Conservation (phyloP, 208 protist species). For the Jaenimonas drosophilae region DNA sequence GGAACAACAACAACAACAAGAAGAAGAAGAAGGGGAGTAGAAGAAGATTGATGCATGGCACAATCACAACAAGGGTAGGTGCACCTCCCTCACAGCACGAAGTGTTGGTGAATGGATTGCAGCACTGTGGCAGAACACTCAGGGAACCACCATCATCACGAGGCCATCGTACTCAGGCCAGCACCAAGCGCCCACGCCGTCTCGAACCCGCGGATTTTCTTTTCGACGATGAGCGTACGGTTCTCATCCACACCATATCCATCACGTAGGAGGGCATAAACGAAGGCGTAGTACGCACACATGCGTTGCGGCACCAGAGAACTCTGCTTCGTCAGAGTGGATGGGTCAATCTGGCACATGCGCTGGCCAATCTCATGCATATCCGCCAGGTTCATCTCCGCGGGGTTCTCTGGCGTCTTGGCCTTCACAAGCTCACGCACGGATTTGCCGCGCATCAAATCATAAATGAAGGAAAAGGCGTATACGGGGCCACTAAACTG, state of each 20-base stretch:
- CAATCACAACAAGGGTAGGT: conserved; percentile 2
- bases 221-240: conserved; percentile 49
- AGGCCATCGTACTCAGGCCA: conserved; percentile 34
- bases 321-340: not conserved
- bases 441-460: conserved; percentile 26
- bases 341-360: not conserved
- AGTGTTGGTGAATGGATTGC: no score
- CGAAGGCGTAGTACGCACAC: conserved; percentile 72
- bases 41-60: not conserved
- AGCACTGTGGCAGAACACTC: no score
- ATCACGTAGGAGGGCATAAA: conserved; percentile 51
- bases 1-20: not conserved
- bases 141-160: not conserved
- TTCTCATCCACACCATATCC: conserved; percentile 42
- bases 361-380: conserved; percentile 6
- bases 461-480: conserved; percentile 68
- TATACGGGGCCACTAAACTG: conserved; percentile 39
- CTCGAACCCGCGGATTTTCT: conserved; percentile 79
- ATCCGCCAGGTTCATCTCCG: conserved; percentile 11
- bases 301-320: conserved; percentile 34
- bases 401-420: conserved; percentile 7
- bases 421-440: conserved; percentile 12
- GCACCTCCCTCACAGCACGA: conserved; percentile 3
- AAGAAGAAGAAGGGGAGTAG: not conserved
- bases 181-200: conserved; percentile 73